phyloP scores from a whole-genome alignment of 257 asterid genomes.

The Capsicum rhomboideum region DNA sequence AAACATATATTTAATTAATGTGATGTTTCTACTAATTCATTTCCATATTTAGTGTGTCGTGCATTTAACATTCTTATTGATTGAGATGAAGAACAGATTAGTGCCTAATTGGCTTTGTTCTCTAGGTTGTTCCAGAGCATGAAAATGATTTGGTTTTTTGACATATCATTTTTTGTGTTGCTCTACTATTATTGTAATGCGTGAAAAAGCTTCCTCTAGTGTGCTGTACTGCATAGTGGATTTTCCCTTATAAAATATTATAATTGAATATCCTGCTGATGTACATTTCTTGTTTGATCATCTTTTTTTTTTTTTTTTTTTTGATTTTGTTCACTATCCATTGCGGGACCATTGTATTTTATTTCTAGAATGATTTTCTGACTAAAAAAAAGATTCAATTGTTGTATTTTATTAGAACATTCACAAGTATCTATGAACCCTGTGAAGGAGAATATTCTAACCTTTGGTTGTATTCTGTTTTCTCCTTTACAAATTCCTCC shows the following conservation, averaged over 20 bases:
- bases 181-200: not conserved
- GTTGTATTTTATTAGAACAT: not conserved
- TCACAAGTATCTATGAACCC: not conserved
- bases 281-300: not conserved
- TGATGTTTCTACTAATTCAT: not conserved
- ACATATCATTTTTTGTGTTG: not conserved
- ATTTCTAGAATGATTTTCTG: not conserved
- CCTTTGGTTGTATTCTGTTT: not conserved
- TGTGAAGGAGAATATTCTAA: not conserved
- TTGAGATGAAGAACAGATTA: not conserved
- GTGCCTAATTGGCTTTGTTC: not conserved
- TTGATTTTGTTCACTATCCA: not conserved
- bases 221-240: not conserved
- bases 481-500: no score
- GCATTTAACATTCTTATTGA: not conserved
- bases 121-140: not conserved
- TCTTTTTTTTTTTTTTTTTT: not conserved
- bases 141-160: not conserved
- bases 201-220: not conserved
- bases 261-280: not conserved
- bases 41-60: not conserved
- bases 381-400: not conserved
- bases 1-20: not conserved
- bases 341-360: not conserved
- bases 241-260: not conserved